phyloP scores from a whole-genome alignment of 306 rosid genomes.

The Calophaca sinica region DNA sequence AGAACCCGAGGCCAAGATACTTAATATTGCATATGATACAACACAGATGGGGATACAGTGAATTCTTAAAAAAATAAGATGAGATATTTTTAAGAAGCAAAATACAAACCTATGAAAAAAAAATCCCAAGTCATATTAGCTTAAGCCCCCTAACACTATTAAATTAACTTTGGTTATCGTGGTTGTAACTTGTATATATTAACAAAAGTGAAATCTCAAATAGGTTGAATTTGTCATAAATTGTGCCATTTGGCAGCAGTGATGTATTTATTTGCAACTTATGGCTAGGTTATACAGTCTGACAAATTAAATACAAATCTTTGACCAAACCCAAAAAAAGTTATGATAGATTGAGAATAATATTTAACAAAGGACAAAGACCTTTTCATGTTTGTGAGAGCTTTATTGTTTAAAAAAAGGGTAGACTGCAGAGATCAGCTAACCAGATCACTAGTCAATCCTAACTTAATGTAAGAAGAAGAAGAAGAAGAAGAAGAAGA shows the following conservation, averaged over 20 bases:
- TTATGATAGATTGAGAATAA: not conserved
- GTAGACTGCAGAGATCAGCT: not conserved
- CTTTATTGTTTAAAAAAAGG: not conserved
- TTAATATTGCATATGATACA: not conserved
- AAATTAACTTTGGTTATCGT: conserved; percentile 1
- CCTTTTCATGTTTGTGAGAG: not conserved
- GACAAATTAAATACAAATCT: not conserved
- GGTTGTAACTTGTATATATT: not conserved
- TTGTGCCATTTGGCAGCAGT: conserved; percentile 10
- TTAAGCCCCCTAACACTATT: no score
- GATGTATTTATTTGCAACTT: not conserved
- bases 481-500: not conserved
- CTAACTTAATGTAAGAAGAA: conserved; percentile 3
- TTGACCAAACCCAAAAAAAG: conserved; percentile 7
- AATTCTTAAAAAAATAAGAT: not conserved
- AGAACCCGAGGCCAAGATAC: not conserved
- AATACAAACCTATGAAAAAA: not conserved
- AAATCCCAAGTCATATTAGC: not conserved
- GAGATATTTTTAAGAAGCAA: not conserved
- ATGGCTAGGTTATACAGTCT: not conserved
- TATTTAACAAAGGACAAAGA: not conserved
- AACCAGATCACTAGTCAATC: not conserved
- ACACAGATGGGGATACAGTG: not conserved
- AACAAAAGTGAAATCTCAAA: not conserved
- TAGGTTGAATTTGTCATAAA: not conserved